Base-by-base conservation (phyloP, 2,329 filamentous ascomycete species). In the Hypoxylon sp. region DNA sequence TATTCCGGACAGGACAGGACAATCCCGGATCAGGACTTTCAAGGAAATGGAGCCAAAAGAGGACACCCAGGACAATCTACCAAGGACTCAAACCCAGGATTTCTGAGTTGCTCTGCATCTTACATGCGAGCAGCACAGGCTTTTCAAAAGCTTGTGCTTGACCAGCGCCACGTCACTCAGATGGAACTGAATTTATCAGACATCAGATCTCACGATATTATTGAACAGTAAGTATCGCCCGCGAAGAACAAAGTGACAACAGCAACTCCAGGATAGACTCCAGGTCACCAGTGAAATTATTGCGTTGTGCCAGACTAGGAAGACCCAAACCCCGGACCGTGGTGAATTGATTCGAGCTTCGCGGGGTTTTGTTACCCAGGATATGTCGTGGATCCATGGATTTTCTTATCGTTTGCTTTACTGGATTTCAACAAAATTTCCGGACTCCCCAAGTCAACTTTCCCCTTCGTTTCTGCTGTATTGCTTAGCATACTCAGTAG, bases 161-260 rank as follows among this genome's bases (percentile, higher is more conserved):
- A 71, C 68, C 67, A 61, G 14, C 48, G 33, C 75, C 70, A 66
- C 65, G 65, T 71, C 67, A 69, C 71, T 77, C 76, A 73, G 76
- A 74, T 75, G 72, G 73, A 75, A 66, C 58, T 65, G 55, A 65
- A 60, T 65, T 67, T 60, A 65, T 63, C 53, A 67, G 44, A 67
- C 13, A 62, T 54, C 58, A 67, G 13, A 11, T 53, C 19, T 58
- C 55, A 56, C 65, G 50, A 54, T 26, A 51, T 11, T 26, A 48
- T 11, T 39, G 5, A 53, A 50, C 66, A 70, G 81, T 83, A 68
- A 83, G 81, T 83, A 81, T 81, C 70, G 76, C 78, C 80, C 79
- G 73, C 70, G 47, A 67, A 64, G 69, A 72, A 56, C 50, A 63
- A 19, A 59, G 72, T 77, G 73, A 76, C 73, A 70, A 54, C 74